Conservation (phyloP, 345 rosid genomes). For the Syzygium grande region DNA sequence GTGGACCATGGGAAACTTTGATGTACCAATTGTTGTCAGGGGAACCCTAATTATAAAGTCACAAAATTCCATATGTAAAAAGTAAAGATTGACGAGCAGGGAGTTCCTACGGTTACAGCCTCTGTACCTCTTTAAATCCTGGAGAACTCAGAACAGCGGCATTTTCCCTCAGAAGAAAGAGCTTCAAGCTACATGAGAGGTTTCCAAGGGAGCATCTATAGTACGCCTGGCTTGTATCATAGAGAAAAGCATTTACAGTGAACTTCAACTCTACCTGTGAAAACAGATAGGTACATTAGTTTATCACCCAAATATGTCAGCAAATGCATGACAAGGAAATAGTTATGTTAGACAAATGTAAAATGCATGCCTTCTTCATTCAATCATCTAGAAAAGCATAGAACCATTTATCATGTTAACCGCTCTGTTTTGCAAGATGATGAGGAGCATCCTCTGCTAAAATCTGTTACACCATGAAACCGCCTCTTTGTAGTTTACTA, state of each 20-base stretch:
- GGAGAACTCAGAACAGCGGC: slow-evolving; percentile 43
- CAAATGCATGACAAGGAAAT: not conserved
- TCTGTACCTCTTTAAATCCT: slow-evolving; percentile 26
- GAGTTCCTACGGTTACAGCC: not conserved
- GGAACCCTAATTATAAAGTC: slow-evolving; percentile 22
- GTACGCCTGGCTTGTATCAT: slow-evolving; percentile 33
- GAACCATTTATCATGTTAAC: not conserved
- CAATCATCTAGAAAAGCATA: not conserved
- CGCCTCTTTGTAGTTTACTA: not conserved
- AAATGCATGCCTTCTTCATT: not conserved
- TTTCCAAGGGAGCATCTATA: slow-evolving; percentile 28
- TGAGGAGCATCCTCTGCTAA: not conserved
- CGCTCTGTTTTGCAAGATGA: not conserved
- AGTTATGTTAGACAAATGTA: not conserved
- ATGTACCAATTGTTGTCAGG: slow-evolving; percentile 20
- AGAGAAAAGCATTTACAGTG: slow-evolving; percentile 21
- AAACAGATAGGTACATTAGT: not conserved
- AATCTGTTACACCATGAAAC: not conserved
- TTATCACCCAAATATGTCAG: not conserved
- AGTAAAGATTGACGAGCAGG: not conserved
- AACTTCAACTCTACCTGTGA: slow-evolving; percentile 42
- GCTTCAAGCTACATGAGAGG: slow-evolving; percentile 19
- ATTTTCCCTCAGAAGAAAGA: slow-evolving; percentile 16
- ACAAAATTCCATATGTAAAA: not conserved
- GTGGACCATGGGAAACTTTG: slow-evolving; percentile 44